Conservation (phyloP, 176 grass and related monocot species). For the Ananas comosus region DNA sequence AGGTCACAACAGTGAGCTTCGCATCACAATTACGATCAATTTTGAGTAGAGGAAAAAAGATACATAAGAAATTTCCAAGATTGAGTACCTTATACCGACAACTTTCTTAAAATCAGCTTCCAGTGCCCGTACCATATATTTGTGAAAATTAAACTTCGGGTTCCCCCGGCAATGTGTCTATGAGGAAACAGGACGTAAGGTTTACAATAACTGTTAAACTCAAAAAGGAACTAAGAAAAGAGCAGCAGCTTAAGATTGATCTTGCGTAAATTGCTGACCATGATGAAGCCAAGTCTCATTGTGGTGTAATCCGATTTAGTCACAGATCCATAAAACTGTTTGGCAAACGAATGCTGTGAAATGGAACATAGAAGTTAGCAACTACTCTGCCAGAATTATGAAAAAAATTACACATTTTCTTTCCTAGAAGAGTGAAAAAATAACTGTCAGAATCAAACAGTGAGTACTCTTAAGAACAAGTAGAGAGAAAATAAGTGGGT, state of each 20-base stretch:
- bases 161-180: conserved; percentile 77
- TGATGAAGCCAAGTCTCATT: conserved; percentile 85
- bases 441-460: no score
- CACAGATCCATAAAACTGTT: conserved; percentile 72
- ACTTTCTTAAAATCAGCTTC: conserved; percentile 96
- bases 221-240: neutral
- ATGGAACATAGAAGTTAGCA: conserved; percentile 19
- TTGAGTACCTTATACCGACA: conserved; percentile 73
- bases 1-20: neutral
- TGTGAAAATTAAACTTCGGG: conserved; percentile 82
- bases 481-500: no score
- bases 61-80: conserved; percentile 3
- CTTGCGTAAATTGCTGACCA: conserved; percentile 38
- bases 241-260: neutral
- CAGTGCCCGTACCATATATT: conserved; percentile 70
- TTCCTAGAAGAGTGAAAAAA: no score
- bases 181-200: neutral
- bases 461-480: no score
- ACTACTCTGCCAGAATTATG: neutral
- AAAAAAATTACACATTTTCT: no score
- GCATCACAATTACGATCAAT: no score
- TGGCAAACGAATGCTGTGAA: conserved; percentile 71
- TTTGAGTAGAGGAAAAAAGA: neutral
- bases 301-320: conserved; percentile 63
- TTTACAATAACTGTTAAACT: neutral